Conservation (phyloP, 2,329 filamentous ascomycete genomes). For the Pestalotiopsis sp. region DNA sequence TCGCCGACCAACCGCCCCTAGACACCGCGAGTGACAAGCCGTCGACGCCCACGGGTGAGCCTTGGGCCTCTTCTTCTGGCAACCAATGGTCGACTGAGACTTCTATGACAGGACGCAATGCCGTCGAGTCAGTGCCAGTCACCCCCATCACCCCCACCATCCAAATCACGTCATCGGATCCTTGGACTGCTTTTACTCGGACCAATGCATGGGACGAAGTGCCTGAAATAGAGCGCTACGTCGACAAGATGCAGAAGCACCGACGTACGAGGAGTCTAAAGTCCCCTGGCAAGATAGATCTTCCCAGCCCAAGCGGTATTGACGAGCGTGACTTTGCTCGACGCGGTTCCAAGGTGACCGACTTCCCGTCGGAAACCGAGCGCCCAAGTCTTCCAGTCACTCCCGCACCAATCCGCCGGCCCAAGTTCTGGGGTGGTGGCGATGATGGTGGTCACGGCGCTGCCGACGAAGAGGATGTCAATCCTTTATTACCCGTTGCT, state of each 20-base stretch:
- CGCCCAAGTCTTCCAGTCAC: constrained; percentile 89
- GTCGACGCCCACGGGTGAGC: constrained; percentile 22
- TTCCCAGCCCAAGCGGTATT: constrained; percentile 31
- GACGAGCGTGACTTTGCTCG: constrained; percentile 34
- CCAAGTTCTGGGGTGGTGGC: constrained; percentile 66
- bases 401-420: constrained; percentile 75
- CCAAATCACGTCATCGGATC: constrained; percentile 52
- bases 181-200: constrained; percentile 75
- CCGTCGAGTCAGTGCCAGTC: constrained; percentile 41
- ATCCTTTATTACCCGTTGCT: constrained; percentile 69
- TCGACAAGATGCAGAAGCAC: constrained; percentile 73
- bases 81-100: constrained; percentile 33
- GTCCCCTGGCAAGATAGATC: constrained; percentile 27
- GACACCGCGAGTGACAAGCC: constrained; percentile 9
- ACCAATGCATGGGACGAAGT: constrained; percentile 94
- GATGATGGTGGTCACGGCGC: constrained; percentile 40
- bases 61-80: constrained; percentile 19
- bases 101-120: constrained; percentile 39
- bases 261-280: constrained; percentile 40
- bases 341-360: constrained; percentile 71
- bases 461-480: constrained; percentile 53
- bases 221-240: constrained; percentile 85
- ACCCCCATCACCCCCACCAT: constrained; percentile 55
- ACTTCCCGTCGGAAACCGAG: constrained; percentile 83
- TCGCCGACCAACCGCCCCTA: constrained; percentile 56